These are phyloP conservation scores for Zalaria sp. DNA, from an alignment of 2,329 filamentous ascomycete species.

Conservation along the genomic window DNA sequence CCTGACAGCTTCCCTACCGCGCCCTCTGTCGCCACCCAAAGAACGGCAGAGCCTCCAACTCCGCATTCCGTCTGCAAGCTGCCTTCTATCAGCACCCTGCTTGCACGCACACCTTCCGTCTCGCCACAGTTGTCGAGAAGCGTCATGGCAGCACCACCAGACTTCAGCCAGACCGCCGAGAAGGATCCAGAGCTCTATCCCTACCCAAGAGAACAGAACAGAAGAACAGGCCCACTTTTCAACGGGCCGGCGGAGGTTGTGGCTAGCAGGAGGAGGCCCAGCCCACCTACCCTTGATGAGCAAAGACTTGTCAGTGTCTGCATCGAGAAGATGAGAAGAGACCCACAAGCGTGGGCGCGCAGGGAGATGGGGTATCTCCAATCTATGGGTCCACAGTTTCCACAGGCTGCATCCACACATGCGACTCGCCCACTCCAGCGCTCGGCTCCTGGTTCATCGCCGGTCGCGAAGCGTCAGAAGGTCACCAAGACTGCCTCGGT, in stretches of 20 bases:
- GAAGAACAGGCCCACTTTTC: no score
- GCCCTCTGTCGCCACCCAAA: slow-evolving; percentile 1
- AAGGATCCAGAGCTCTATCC: neutral
- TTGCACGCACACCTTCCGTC: neutral
- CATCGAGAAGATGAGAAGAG: neutral
- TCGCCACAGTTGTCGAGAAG: neutral
- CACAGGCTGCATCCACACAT: neutral
- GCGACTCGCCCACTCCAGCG: neutral
- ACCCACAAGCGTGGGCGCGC: neutral
- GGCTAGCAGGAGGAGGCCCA: neutral
- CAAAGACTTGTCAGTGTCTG: neutral
- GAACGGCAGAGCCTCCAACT: neutral
- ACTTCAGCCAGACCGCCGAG: neutral
- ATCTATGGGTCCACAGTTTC: neutral
- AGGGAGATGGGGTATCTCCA: neutral
- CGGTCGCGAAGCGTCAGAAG: neutral
- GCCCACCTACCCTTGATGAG: neutral
- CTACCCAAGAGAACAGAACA: neutral
- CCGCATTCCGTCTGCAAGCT: neutral
- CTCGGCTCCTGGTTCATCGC: no score
- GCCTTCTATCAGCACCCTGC: slow-evolving; percentile 2
- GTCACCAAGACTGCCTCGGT: neutral
- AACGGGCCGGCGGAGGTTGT: neutral
- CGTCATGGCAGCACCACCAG: neutral
- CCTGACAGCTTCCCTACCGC: slow-evolving; percentile 2